Conservation (phyloP, 495 filamentous ascomycete genomes). For the Xylaria bambusicola region DNA sequence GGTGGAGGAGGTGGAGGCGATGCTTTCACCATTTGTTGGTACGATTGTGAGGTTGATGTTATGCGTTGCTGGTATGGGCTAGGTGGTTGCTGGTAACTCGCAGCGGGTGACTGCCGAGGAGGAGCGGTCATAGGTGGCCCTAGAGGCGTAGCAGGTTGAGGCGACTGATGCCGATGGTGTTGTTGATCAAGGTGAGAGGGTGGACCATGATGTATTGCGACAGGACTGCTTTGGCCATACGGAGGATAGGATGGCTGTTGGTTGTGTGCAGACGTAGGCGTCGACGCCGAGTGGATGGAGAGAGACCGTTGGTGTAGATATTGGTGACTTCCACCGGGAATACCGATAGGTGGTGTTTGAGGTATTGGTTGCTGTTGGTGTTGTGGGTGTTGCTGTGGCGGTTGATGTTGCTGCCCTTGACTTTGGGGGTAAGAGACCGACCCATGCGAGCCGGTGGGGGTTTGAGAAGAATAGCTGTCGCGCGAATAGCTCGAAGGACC, state of each 20-base stretch:
- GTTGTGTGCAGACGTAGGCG: conserved; percentile 59
- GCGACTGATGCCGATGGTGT: conserved; percentile 47
- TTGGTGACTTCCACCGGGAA: conserved; percentile 44
- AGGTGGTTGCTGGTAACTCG: conserved; percentile 46
- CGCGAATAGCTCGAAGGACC: conserved; percentile 43
- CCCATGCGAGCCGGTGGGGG: conserved; percentile 36
- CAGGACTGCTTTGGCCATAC: conserved; percentile 56
- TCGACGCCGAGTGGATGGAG: conserved; percentile 55
- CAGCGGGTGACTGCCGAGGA: conserved; percentile 41
- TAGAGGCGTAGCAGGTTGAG: conserved; percentile 59
- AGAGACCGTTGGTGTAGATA: conserved; percentile 49
- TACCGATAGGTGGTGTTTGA: conserved; percentile 52
- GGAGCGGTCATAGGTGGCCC: conserved; percentile 48
- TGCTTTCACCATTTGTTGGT: conserved; percentile 35
- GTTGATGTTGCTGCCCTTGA: conserved; percentile 28
- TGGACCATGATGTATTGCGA: conserved; percentile 45
- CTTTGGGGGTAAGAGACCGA: conserved; percentile 45
- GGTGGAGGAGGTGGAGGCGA: conserved; percentile 38
- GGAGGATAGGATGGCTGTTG: conserved; percentile 51
- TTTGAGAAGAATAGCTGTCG: conserved; percentile 51
- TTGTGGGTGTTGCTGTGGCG: conserved; percentile 24
- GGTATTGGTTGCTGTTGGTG: conserved; percentile 41
- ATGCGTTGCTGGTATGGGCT: conserved; percentile 58
- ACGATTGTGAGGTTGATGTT: conserved; percentile 37
- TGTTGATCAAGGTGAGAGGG: conserved; percentile 45